Conservation (phyloP, 352 stramenopile species). For the Pythium brassicae region DNA sequence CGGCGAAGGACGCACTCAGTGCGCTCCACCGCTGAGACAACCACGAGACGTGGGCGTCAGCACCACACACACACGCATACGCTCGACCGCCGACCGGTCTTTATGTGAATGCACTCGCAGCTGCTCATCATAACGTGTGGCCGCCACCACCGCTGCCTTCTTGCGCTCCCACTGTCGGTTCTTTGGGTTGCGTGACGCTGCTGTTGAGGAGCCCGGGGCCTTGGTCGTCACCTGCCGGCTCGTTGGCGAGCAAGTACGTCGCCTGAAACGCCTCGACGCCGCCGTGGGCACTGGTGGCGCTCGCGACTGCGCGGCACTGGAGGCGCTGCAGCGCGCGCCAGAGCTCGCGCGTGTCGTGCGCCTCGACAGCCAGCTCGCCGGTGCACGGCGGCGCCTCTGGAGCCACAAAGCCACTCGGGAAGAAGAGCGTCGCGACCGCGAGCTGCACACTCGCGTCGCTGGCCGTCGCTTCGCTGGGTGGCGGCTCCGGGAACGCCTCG, state of each 20-base stretch:
- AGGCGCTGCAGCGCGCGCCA: conserved; percentile 40
- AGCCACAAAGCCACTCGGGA: conserved; percentile 32
- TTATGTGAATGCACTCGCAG: too few species aligned
- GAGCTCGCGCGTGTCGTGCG: conserved; percentile 29
- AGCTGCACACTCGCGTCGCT: not conserved
- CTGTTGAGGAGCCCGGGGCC: too few species aligned
- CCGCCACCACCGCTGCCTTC: too few species aligned
- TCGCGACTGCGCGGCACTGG: conserved; percentile 25
- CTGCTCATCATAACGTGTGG: too few species aligned
- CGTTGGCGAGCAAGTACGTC: conserved; percentile 13
- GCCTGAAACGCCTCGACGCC: not conserved
- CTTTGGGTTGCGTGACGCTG: too few species aligned
- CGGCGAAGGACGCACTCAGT: conserved; percentile 24
- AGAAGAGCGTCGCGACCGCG: conserved; percentile 26
- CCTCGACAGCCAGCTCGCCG: conserved; percentile 49
- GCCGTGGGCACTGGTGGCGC: not conserved
- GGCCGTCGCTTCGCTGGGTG: not conserved
- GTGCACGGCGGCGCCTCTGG: conserved; percentile 21
- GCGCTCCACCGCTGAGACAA: conserved; percentile 9
- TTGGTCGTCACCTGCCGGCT: not conserved
- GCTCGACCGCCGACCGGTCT: too few species aligned
- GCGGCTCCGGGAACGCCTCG: not conserved
- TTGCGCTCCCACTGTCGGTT: too few species aligned
- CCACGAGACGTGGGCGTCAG: not conserved
- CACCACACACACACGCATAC: not conserved